Base-by-base conservation (phyloP, 139 green algal genomes). In the Micromonas pusilla region DNA sequence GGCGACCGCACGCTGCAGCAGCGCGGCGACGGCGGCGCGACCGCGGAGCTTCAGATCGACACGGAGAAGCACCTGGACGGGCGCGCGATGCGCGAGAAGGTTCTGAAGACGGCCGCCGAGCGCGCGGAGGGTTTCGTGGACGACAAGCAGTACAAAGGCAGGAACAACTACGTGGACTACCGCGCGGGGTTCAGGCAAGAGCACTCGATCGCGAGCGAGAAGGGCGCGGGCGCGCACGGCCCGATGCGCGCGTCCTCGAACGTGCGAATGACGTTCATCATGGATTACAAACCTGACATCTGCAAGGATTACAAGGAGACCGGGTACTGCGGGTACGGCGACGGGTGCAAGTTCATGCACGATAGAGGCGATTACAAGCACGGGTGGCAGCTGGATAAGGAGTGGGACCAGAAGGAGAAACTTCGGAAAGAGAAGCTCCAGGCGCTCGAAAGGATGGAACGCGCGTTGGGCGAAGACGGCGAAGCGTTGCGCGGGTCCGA, bases 311-410 rank as follows among this genome's bases (percentile, higher is more conserved):
- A 98, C 88, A 97, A 97, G 83, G 92, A 99, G 57, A 88, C 84
- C 5, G 84, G 84, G 13, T 86, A 83, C 54, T 88, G 84, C 34
- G 94, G 91, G 1, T 99, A 96, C 78, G 96, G 96, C 5, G 96
- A 99, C 83, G 83, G 89, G 28, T 99, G 96, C 88, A 99, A 99
- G 84, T 99, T 99, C 84, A 81, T 99, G 84, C 96, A 99, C 82
- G 96, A 99, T 80, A 82, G 96, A 1, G 92, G 91, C 2, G 96
- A 99, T 82, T 98, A 99, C 91, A 99, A 99, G 91, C 78, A 75
- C 26, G 85, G 85, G n/a, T 90, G 85, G 85, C 84, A 90, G 76
- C 68, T 89, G 5, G 79, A 84, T 39, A 88, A 92, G 83, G 93
- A 97, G 31, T 99, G 94, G 94, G 87, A 98, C 23, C 86, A 89